Conservation (phyloP, 2,329 filamentous ascomycete species). For the Ophiostoma himal-ulmi region DNA sequence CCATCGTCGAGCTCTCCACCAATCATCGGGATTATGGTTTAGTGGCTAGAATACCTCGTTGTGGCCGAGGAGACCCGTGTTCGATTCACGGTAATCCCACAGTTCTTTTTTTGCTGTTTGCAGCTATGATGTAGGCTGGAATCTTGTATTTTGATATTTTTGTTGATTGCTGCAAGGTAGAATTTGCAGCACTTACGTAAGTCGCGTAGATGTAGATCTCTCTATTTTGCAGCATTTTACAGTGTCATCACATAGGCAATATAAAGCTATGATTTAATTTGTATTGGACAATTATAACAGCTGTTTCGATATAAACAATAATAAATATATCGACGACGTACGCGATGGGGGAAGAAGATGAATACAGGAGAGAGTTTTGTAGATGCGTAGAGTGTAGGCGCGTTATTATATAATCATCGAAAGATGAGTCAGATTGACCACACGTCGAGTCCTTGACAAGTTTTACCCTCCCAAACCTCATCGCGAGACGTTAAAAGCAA, state of each 20-base stretch:
- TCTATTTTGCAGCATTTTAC: neutral
- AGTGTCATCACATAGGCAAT: neutral
- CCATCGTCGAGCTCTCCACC: neutral
- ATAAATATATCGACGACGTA: no score
- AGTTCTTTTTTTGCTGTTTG: neutral
- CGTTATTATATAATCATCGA: no score
- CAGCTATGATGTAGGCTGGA: neutral
- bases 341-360: no score
- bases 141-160: neutral
- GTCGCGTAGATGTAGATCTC: neutral
- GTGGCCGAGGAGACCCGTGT: constrained; percentile 28
- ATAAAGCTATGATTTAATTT: no score
- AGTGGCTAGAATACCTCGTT: constrained; percentile 28
- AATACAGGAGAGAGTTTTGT: no score
- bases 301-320: no score
- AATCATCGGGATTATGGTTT: constrained; percentile 23
- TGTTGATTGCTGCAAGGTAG: neutral
- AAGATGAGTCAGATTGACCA: no score
- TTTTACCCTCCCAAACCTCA: no score
- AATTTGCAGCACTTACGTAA: neutral
- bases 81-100: constrained; percentile 28
- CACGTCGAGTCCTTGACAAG: no score
- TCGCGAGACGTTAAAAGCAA: no score
- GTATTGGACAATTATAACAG: no score
- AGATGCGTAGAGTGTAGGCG: no score